These are phyloP conservation scores for Prunus mume DNA, from an alignment of 306 rosid genomes.

Conservation along the genomic window DNA sequence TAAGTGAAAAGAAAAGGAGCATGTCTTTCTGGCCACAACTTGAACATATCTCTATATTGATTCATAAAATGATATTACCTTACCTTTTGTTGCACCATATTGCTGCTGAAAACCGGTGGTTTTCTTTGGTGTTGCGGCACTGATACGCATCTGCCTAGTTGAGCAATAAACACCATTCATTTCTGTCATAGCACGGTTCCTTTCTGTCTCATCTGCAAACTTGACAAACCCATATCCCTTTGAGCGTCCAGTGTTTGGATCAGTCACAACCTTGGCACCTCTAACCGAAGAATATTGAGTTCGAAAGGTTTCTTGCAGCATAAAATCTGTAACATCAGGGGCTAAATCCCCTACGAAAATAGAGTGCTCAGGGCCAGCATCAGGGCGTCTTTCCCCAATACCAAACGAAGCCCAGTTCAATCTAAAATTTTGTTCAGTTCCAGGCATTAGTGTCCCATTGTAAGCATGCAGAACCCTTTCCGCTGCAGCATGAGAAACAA, in stretches of 20 bases:
- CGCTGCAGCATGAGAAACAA: conserved; percentile 81
- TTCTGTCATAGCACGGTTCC: conserved; percentile 90
- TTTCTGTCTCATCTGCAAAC: conserved; percentile 72
- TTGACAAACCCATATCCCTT: conserved; percentile 88
- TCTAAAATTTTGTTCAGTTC: conserved; percentile 76
- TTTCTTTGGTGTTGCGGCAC: conserved; percentile 88
- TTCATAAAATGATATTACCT: background rate
- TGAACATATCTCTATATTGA: background rate
- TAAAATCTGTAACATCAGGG: conserved; percentile 85
- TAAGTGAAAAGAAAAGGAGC: background rate
- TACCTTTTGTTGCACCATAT: conserved; percentile 59
- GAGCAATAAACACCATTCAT: conserved; percentile 92
- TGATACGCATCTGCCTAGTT: conserved; percentile 87
- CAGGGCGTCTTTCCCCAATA: conserved; percentile 82
- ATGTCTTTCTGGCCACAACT: background rate
- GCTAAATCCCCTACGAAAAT: conserved; percentile 91
- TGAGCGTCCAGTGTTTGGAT: conserved; percentile 79
- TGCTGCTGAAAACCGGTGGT: conserved; percentile 62
- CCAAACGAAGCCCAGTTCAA: conserved; percentile 94
- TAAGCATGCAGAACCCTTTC: conserved; percentile 72
- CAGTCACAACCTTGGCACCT: conserved; percentile 91
- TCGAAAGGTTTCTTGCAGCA: conserved; percentile 79
- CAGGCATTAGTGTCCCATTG: conserved; percentile 88
- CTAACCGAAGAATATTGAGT: conserved; percentile 72
- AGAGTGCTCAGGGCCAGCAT: conserved; percentile 83